Percentiles rank a stretch among this genome's conserved stretches.
These are phyloP conservation scores for Dunaliella sp. DNA, from an alignment of 139 green algal species.

Conservation along the genomic window DNA sequence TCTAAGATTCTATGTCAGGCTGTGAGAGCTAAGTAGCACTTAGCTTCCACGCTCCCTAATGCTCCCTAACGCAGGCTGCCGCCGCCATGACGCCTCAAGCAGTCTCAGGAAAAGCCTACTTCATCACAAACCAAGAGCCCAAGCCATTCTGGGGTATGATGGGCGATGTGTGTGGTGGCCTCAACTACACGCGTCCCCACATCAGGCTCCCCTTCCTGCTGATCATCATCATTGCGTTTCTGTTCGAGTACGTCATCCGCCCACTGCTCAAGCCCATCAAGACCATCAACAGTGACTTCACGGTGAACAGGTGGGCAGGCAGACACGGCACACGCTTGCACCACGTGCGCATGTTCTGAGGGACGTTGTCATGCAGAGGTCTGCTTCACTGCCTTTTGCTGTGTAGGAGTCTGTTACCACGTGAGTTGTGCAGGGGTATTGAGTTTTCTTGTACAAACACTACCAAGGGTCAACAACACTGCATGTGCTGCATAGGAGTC, in stretches of 20 bases:
- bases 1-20: too few species aligned
- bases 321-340: too few species aligned
- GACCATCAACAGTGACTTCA: slow-evolving; percentile 68
- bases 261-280: slow-evolving; percentile 54
- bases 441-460: too few species aligned
- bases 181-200: slow-evolving; percentile 68
- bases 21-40: too few species aligned
- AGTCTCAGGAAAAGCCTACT: slow-evolving; percentile 74
- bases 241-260: slow-evolving; percentile 72
- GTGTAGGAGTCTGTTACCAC: too few species aligned
- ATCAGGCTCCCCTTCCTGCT: slow-evolving; percentile 70
- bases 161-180: slow-evolving; percentile 74
- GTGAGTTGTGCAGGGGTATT: too few species aligned
- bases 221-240: slow-evolving; percentile 67
- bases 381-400: too few species aligned
- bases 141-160: slow-evolving; percentile 83
- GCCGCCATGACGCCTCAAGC: slow-evolving; percentile 39
- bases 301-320: slow-evolving; percentile 44
- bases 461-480: too few species aligned
- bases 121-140: slow-evolving; percentile 87
- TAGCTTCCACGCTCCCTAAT: neutral
- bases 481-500: too few species aligned
- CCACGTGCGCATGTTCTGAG: too few species aligned
- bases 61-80: slow-evolving; percentile 60
- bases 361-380: too few species aligned